Evolutionary conservation across 805 yeast genomes (phyloP).

Genomic region (Wickerhamomyces chaumierensis): DNA sequence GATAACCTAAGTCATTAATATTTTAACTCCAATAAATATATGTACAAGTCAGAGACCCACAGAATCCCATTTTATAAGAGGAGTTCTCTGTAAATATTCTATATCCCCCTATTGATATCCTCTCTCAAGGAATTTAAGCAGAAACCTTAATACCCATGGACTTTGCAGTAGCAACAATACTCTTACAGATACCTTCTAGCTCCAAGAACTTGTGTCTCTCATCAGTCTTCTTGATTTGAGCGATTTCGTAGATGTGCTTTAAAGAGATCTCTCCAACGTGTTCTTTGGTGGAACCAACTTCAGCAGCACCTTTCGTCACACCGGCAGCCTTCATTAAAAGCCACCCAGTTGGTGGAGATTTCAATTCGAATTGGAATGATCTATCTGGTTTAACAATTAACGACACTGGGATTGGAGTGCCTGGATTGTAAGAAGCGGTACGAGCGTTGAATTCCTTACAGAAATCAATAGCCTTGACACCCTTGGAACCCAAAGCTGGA

Average conservation of each 20-base stretch:
- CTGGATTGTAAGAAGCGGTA: slow-evolving; percentile 78
- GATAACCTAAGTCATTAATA: not conserved
- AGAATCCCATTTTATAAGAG: not conserved
- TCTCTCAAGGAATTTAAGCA: slow-evolving; percentile 26
- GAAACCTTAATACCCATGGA: slow-evolving; percentile 80
- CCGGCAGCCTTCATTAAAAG: slow-evolving; percentile 75
- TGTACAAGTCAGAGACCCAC: not conserved
- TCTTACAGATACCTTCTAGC: slow-evolving; percentile 67
- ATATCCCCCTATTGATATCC: not conserved
- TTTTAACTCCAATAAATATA: not conserved
- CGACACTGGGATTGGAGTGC: slow-evolving; percentile 80
- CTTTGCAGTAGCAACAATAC: slow-evolving; percentile 80
- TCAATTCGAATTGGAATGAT: slow-evolving; percentile 73
- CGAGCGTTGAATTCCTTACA: slow-evolving; percentile 98
- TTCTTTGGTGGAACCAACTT: slow-evolving; percentile 39
- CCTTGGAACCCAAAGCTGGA: slow-evolving; percentile 96
- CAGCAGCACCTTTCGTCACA: slow-evolving; percentile 66
- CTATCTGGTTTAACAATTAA: slow-evolving; percentile 89
- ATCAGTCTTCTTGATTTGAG: slow-evolving; percentile 85
- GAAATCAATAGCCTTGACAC: slow-evolving; percentile 96
- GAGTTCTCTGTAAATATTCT: not conserved
- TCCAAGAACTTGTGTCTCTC: slow-evolving; percentile 61
- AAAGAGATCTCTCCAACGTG: slow-evolving; percentile 58
- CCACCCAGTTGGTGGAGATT: slow-evolving; percentile 88
- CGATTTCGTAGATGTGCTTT: slow-evolving; percentile 90